phyloP scores from a whole-genome alignment of 2,329 filamentous ascomycete species.

The Dactylellina haptotyla region DNA sequence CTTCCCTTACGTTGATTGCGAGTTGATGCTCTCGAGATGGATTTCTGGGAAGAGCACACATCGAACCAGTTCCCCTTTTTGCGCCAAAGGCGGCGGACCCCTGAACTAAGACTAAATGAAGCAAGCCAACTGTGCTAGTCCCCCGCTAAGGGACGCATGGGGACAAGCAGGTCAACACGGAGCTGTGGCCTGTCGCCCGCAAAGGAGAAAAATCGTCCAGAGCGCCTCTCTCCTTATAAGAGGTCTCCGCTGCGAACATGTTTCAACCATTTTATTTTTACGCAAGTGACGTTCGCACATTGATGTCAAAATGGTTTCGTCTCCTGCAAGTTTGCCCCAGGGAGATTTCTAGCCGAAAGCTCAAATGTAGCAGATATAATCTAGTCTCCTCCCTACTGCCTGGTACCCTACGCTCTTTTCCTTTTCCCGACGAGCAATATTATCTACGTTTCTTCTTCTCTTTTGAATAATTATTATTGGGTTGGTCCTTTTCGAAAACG shows the following conservation, averaged over 20 bases:
- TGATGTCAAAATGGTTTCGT: constrained; percentile 53
- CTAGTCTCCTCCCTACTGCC: constrained; percentile 10
- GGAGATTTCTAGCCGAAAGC: constrained; percentile 46
- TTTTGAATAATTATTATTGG: too few species aligned
- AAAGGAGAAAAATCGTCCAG: constrained; percentile 27
- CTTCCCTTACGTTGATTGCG: constrained; percentile 38
- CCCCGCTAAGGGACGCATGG: constrained; percentile 42
- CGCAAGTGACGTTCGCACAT: constrained; percentile 45
- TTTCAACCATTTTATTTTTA: constrained; percentile 53
- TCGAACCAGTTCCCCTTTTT: constrained; percentile 52
- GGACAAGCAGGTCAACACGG: constrained; percentile 34
- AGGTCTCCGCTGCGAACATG: constrained; percentile 51
- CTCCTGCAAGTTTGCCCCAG: constrained; percentile 50
- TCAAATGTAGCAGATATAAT: constrained; percentile 50
- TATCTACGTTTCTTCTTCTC: constrained; percentile 13
- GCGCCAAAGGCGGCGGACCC: constrained; percentile 41
- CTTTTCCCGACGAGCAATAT: neutral
- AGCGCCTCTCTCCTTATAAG: constrained; percentile 51
- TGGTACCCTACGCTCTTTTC: constrained; percentile 3
- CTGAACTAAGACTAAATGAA: constrained; percentile 54
- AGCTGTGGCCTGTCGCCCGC: constrained; percentile 4
- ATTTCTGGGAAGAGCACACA: constrained; percentile 24
- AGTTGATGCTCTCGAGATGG: constrained; percentile 23
- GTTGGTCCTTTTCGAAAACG: too few species aligned
- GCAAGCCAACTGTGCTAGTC: constrained; percentile 49